Evolutionary conservation across 305 asterid genomes (phyloP), one percentile per base, ranked within the genome.

Genomic region (Plantago lanceolata): DNA sequence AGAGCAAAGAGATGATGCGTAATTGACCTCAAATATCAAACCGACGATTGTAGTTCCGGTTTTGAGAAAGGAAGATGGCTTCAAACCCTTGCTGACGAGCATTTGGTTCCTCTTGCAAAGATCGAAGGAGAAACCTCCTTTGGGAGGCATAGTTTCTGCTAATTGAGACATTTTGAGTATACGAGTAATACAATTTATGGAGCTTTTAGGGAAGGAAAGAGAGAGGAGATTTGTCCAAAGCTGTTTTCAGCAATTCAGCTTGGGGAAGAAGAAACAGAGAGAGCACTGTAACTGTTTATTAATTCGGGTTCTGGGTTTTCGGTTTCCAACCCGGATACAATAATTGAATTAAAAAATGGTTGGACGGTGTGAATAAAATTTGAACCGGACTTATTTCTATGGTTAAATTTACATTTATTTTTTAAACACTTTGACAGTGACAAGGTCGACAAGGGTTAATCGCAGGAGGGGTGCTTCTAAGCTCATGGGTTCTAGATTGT

Each of bases 1-100:
- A n/a, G n/a, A n/a, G n/a, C n/a, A 40, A 15, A 11, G 4, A 8
- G 11, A 15, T 5, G 6, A 8, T 8, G 12, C 2, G 33, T 13
- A 37, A 40, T 35, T n/a, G 45, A 80, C 89, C 86, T 78, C 53
- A 40, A 80, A 83, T 68, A 83, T 76, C 43, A 83, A 62, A 16
- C 88, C 88, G 4, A 83, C 88, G 40, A 83, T 83, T 17, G 88
- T 83, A 19, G 85, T 83, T 19, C 88, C 88, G 31, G 88, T 83
- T 78, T 83, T 83, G 47, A 83, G 86, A 63, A 69, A 83, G 13
- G 78, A 65, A 3, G 89, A 76, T 24, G 59, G 13, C 47, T 72
- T 71, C 13, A 77, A 68, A 62, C 86, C 89, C 68, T 80, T 80
- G 28, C 64, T 69, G 15, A 11, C 71, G n/a, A 83, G 80, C 89